Evolutionary conservation across 495 filamentous ascomycete species (phyloP), one percentile per base, ranked within the genome.

Genomic region (Extremus antarcticus): DNA sequence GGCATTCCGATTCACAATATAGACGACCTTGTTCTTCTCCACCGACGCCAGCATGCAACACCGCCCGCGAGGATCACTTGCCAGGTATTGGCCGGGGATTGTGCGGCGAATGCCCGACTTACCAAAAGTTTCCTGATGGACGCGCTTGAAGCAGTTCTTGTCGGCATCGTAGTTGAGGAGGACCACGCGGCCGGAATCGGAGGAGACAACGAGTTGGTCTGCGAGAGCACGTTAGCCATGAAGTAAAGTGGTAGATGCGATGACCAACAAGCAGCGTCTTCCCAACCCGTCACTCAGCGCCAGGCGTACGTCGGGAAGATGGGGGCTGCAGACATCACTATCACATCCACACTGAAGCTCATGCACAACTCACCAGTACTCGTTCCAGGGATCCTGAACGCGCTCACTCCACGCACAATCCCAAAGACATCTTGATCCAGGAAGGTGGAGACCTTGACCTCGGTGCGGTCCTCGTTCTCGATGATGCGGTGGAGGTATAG

Each of bases 21-120:
- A 99, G 65, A 97, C 94, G 61, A 99, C 86, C 73, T 97, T 97
- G 71, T 97, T 97, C 80, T 99, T 99, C 71, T 99, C 94, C 55
- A 92, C 77, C 9, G 89, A 88, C 7, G 94, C 87, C 48, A 96
- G 88, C 61, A 99, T 76, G 68, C 90, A 95, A 35, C 94, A 94
- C 69, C 94, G 79, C 39, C 94, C 94, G 68, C 94, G 94, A 9
- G 94, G 94, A 67, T 99, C 94, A 9, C 85, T 85, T 1, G 90
- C 92, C 19, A 99, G 76, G 65, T 92, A 97, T 66, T 99, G 88
- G 15, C 94, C 94, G 2, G 94, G 94, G 58, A 99, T 79, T 16
- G 96, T 91, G 51, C 94, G 81, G 32, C 94, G 84, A 20, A 95
- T 79, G n/a, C 92, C 94, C 13, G 90, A 95, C 69, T 97, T 97